Evolutionary conservation across 2,329 filamentous ascomycete genomes (phyloP), one percentile per base, ranked within the genome.

Genomic region (Aspergillus fructus): DNA sequence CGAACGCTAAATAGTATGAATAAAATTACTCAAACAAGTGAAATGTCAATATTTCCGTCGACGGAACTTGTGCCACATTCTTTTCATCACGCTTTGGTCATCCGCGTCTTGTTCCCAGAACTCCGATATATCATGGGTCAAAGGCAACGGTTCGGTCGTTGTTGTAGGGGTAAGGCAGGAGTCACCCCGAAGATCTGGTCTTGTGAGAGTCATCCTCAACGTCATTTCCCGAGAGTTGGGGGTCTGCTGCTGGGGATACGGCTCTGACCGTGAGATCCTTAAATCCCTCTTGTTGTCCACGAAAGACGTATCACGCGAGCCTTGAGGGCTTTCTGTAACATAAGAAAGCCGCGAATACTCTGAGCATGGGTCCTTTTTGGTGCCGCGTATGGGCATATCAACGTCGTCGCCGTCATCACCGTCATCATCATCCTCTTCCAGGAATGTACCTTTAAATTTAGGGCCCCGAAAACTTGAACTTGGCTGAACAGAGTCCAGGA

Each of bases 141-240:
- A 69, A 2, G 79, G 76, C 19, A 87, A 73, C 2, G 84, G 81
- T 59, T 85, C 79, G 62, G 81, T 73, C 62, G 77, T 86, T 66
- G 92, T 90, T 67, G 91, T 90, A n/a, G 60, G 51, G 7, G 64
- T 61, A 3, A 60, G 49, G 3, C 64, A 62, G 9, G 69, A 70
- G 13, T 67, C 60, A 15, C 68, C 70, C 34, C 92, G 87, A 48
- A 97, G 81, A 70, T 97, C 93, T 0, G 92, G 90, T 47, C 93
- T 83, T 3, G 94, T 97, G 54, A 97, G 82, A 0, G 93, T 97
- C 92, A 97, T 96, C 49, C 93, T 90, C 49, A 97, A 77, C 3
- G 94, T 97, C 93, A 97, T 97, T 73, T 97, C 93, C 34, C 93
- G 84, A 55, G 85, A 88, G 34, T 83, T 81, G 0, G 81, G 77